These are phyloP conservation scores for Pythium rhizo-oryzae DNA, from an alignment of 352 stramenopile species.

Conservation along the genomic window DNA sequence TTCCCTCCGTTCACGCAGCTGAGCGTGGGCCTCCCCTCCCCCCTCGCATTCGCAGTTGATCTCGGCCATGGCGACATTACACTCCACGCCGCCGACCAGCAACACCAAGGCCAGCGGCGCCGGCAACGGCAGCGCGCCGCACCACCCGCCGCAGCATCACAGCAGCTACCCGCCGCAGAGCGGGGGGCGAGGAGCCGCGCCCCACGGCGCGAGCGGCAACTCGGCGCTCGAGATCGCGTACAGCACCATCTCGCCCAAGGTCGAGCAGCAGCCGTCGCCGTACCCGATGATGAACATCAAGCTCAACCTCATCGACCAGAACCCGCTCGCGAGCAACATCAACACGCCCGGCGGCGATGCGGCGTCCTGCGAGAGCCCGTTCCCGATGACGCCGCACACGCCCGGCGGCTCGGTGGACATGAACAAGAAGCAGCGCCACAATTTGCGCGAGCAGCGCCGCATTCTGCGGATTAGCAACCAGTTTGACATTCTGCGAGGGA, in stretches of 20 bases:
- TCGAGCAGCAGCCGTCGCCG: constrained; percentile 47
- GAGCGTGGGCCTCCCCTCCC: background rate
- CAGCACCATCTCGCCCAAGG: constrained; percentile 80
- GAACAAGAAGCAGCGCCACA: constrained; percentile 87
- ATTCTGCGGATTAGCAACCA: constrained; percentile 87
- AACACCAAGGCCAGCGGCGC: background rate
- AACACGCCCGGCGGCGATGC: constrained; percentile 43
- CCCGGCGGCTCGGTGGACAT: constrained; percentile 59
- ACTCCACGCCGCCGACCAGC: constrained; percentile 17
- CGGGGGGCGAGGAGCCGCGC: background rate
- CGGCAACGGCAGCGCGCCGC: background rate
- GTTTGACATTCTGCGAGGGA: constrained; percentile 79
- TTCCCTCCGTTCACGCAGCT: background rate
- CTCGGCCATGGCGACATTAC: constrained; percentile 19
- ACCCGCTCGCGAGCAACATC: constrained; percentile 48
- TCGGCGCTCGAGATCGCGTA: constrained; percentile 75
- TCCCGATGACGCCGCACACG: constrained; percentile 57
- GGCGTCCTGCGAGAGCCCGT: constrained; percentile 75
- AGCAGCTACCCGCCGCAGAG: background rate
- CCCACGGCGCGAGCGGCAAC: constrained; percentile 14
- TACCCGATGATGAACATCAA: constrained; percentile 88
- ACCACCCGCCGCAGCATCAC: constrained; percentile 17
- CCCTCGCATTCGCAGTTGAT: constrained; percentile 14
- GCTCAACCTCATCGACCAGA: constrained; percentile 81
- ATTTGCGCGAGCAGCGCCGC: constrained; percentile 76